Base-by-base conservation (phyloP, 192 early-diverging fungal genomes). In the Funneliformis geosporum region DNA sequence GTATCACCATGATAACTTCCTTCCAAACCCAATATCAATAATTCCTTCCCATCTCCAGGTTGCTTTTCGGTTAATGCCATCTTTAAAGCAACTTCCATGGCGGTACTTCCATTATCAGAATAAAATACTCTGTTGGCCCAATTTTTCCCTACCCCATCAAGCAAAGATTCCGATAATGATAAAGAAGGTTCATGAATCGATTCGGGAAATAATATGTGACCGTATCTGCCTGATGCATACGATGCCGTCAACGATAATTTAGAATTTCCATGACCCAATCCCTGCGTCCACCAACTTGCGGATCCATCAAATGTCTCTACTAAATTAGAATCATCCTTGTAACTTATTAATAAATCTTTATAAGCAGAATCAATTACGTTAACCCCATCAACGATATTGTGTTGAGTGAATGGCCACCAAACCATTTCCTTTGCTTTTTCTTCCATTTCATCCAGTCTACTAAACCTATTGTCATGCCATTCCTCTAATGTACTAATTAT, bases 1-100 rank as follows among this genome's bases (percentile, higher is more conserved):
- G 95, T 96, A 75, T 96, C 95, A 44, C 95, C 95, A 79, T 96
- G 95, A 79, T 96, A 96, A n/a, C 88, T 87, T 8, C 95, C 93
- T 40, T 92, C 84, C 5, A 94, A 75, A 38, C 94, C 94, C 40
- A 95, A 79, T 3, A 93, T 84, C 43, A 40, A 38, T 38, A 70
- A 25, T 21, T 70, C 66, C 8, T 60, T n/a, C n/a, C n/a, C n/a
- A 16, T 43, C 64, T 11, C 38, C 25, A 9, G 84, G 79, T 66
- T 87, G 81, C n/a, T n/a, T n/a, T 62, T 86, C 85, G 59, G 84
- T 84, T 65, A 94, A 84, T 3, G 92, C 93, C 90, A 94, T 93
- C 75, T 96, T 96, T 59, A 95, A 84, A 0, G 92, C 93, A 0
- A 95, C 93, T 83, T 96, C 95, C 79, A 93, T 90, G 1, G 91